Evolutionary conservation across 495 filamentous ascomycete species (phyloP), one percentile per base, ranked within the genome.

Genomic region (Trichoderma erinaceum): DNA sequence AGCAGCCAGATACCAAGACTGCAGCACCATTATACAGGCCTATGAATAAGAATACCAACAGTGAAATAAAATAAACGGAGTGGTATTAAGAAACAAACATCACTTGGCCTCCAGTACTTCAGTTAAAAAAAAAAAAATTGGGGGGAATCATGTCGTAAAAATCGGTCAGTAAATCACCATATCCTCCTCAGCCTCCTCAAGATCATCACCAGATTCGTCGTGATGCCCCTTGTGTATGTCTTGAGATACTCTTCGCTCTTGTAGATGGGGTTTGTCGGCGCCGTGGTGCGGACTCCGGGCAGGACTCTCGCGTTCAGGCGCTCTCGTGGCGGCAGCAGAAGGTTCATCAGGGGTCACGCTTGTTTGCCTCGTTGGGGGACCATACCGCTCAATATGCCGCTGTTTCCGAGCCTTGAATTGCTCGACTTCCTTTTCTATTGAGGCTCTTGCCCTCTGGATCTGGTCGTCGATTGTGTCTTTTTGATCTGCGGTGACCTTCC

Each of bases 141-240:
- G 16, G 15, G 65, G 65, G n/a, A 48, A 66, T 50, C 6, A 43
- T 44, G 43, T 56, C 23, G 56, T 29, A 29, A 7, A 25, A 41
- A 70, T 85, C 23, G 25, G 56, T 61, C 85, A 95, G 79, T 95
- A 94, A 69, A 95, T 92, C 67, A 95, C 91, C 67, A 86, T 91
- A 72, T 94, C 91, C 80, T 95, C 91, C 63, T 90, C 87, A 72
- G 88, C 88, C 74, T 92, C 89, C 64, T 87, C 79, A 73, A 91
- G 80, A 64, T 89, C 78, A 73, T 92, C 90, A 64, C 87, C 90
- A 61, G 25, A 32, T 74, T 89, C 86, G 73, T 89, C 89, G 66
- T 88, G 86, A 63, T 82, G 77, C 5, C 27, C 56, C 56, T 32
- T 61, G 48, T 84, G 82, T 70, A 80, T 81, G 41, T 76, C 76